A percentile compares a stretch with the other conserved stretches of the same genome.
These are phyloP conservation scores for Penicillium sclerotiorum DNA, from an alignment of 2,329 filamentous ascomycete species.

Conservation along the genomic window DNA sequence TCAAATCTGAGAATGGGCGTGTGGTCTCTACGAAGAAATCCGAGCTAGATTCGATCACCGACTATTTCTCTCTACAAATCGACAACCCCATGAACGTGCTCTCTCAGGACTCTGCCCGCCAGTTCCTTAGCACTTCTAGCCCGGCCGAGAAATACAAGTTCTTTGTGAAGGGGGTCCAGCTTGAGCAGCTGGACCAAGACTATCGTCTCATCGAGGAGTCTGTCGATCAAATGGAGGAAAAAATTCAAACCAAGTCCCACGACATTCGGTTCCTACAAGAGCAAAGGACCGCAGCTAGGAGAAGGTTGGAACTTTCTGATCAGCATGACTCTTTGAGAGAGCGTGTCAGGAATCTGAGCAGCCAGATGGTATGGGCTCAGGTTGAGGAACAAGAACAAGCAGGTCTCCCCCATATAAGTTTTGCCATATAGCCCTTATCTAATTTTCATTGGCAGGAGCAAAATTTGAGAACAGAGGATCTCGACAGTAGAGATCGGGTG, in stretches of 20 bases:
- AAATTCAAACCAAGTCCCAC: slow-evolving; percentile 63
- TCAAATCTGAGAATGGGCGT: slow-evolving; percentile 72
- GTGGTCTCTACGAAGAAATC: slow-evolving; percentile 79
- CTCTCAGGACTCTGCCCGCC: slow-evolving; percentile 90
- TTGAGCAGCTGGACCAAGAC: slow-evolving; percentile 89
- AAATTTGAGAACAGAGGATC: slow-evolving; percentile 37
- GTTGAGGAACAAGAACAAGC: slow-evolving; percentile 73
- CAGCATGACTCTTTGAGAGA: slow-evolving; percentile 67
- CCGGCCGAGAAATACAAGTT: slow-evolving; percentile 91
- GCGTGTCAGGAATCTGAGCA: slow-evolving; percentile 60
- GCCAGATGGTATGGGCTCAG: slow-evolving; percentile 83
- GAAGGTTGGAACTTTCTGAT: slow-evolving; percentile 66
- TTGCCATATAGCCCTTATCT: slow-evolving; percentile 7
- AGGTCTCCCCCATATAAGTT: slow-evolving; percentile 6
- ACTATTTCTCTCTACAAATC: slow-evolving; percentile 90
- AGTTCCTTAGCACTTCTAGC: slow-evolving; percentile 85
- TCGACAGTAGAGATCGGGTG: slow-evolving; percentile 45
- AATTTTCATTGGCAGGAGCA: no score
- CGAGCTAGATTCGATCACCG: slow-evolving; percentile 89
- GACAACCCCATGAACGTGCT: slow-evolving; percentile 96
- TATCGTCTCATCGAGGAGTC: slow-evolving; percentile 82
- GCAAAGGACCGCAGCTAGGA: slow-evolving; percentile 62
- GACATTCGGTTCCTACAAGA: slow-evolving; percentile 65
- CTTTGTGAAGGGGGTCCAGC: slow-evolving; percentile 90
- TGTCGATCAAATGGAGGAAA: slow-evolving; percentile 70